A percentile compares a stretch with the other conserved stretches of the same genome.
Conservation (phyloP, 768 basidiomycete genomes). For the Rhizopogon roseolus region DNA sequence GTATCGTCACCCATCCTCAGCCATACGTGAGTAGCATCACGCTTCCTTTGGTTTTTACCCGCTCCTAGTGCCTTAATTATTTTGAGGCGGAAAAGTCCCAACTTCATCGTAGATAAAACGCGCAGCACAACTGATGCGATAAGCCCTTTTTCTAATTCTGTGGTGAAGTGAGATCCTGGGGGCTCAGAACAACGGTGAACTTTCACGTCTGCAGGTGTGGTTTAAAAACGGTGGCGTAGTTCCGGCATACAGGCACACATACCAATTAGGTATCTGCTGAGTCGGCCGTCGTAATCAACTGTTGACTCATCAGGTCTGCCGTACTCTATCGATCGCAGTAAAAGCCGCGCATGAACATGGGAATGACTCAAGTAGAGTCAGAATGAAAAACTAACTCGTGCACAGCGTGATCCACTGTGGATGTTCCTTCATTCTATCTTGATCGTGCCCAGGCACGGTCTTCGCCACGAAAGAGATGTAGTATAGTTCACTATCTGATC, state of each 20-base stretch:
- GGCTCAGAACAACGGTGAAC: constrained; percentile 18
- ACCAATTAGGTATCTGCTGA: constrained; percentile 63
- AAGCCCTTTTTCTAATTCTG: constrained; percentile 8
- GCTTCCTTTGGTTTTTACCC: constrained; percentile 25
- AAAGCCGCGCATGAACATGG: constrained; percentile 2
- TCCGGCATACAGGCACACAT: constrained; percentile 12
- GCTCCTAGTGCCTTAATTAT: constrained; percentile 44
- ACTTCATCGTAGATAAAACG: constrained; percentile 64
- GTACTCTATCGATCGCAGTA: constrained; percentile 40
- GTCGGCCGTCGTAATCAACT: constrained; percentile 38
- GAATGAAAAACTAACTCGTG: constrained; percentile 38
- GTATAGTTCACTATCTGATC: constrained; percentile 78
- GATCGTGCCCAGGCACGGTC: constrained; percentile 33
- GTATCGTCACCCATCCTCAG: constrained; percentile 46
- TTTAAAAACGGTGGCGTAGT: not conserved
- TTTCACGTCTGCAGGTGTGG: constrained; percentile 22
- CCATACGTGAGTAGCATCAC: constrained; percentile 44
- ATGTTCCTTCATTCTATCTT: constrained; percentile 44
- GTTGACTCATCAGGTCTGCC: constrained; percentile 42
- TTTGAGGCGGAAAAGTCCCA: constrained; percentile 62
- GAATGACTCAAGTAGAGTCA: not conserved
- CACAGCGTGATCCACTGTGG: constrained; percentile 66
- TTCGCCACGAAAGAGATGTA: constrained; percentile 67
- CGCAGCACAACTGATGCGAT: constrained; percentile 33
- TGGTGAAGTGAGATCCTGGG: constrained; percentile 16